Base-by-base conservation (phyloP, 2,329 filamentous ascomycete species). In the Chaetothyriales sp. region DNA sequence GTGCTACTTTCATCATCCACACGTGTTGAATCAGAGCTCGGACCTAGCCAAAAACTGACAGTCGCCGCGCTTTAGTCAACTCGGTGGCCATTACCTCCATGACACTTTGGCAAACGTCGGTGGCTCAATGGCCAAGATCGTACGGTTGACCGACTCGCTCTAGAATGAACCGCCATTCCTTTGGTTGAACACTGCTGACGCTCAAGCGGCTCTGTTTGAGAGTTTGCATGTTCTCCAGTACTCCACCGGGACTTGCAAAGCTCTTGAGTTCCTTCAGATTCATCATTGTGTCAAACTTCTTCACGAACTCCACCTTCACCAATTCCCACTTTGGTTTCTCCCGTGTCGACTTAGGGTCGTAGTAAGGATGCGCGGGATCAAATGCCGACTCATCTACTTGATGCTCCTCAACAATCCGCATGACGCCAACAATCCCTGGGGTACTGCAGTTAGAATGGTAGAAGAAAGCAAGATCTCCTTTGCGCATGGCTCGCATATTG, bases 381-480 rank as follows among this genome's bases (percentile, higher is more conserved):
- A 86, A 85, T 2, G 85, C 85, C 20, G 81, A 78, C 62, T 83
- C 82, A 62, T 98, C 92, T 7, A 86, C 77, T 1, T 83, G 83
- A 59, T 87, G 85, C 64, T 95, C 89, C 58, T 80, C 76, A 15
- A 94, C 89, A 56, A 98, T 85, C 62, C 92, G 85, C 85, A 95
- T 89, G 18, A 83, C 79, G 1, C 89, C 89, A 1, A 83, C 88
- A 47, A 97, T 88, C 2, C 86, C 90, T 0, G 89, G 89, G 20
- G 83, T 78, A 65, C 94, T 94, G 69, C 86, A 92, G 62, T 92
- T 94, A 46, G 86, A 94, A 69, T 95, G 90, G 65, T 97, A 97
- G 71, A 98, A 97, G 71, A 98, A 97, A 22, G 89, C 89, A 29
- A 89, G 75, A 64, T 98, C 92, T 48, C 89, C 89, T 51, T 82